Base-by-base conservation (phyloP, 176 grass and related monocot genomes). In the Dactylis glomerata region DNA sequence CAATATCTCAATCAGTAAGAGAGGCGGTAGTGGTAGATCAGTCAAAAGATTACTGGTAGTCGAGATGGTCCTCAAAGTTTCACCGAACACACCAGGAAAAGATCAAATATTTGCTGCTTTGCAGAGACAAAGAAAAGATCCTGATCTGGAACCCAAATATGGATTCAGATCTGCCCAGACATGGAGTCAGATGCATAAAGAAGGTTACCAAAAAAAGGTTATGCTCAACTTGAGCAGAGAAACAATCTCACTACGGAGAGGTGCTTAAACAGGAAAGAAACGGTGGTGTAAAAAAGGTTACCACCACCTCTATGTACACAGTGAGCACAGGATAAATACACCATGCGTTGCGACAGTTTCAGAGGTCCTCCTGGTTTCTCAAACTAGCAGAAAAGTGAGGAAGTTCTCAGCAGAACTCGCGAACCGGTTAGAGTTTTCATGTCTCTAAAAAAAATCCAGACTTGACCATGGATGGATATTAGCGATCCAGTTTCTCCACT, bases 221-320 rank as follows among this genome's bases (percentile, higher is more conserved):
- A 36, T 76, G 40, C 3, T 49, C 46, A 22, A 73, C 22, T 42
- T 65, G 44, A 13, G 27, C 37, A 74, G 28, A 71, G 17, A 74
- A 17, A 28, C 49, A 40, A 20, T 30, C 46, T 56, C 50, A 28
- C 5, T 8, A 15, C 16, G 7, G 30, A 73, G 33, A 32, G 41
- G 64, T 41, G 62, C 26, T 84, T 7, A 63, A 79, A 83, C 3
- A 8, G 41, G 33, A 23, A 45, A 64, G 26, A 64, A 59, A 40
- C 16, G 41, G 26, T 31, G 55, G 19, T 50, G n/a, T 15, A 19
- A 4, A 45, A 77, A 77, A 65, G 27, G 57, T 20, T 42, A 20
- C 50, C 26, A 54, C 46, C 75, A 86, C 42, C 55, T 63, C 33
- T 80, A 80, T 52, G 7, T 80, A 86, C 76, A 86, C 14, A 24